Evolutionary conservation across 78 protist genomes (phyloP), one percentile per base, ranked within the genome.

Genomic region (Cyanophora paradoxa): DNA sequence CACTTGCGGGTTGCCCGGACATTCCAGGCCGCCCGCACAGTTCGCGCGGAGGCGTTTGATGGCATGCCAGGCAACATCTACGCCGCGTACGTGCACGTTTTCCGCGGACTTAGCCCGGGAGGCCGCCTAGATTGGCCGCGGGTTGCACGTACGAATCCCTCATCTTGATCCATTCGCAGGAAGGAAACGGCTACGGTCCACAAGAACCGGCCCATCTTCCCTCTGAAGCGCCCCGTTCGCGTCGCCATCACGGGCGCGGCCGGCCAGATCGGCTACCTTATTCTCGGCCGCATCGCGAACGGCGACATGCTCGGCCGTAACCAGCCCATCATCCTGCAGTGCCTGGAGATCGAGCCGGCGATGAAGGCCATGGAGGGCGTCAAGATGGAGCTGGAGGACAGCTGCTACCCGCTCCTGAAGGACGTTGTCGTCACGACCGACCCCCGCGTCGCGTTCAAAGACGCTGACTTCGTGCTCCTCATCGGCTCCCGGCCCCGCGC

Each of bases 401-500:
- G 76, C 52, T 64, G 50, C 24, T 71, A 37, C 57, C 57, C 52
- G 1, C 57, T 71, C 42, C 76, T 71, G 7, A 16, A 1, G 74
- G 48, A 39, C n/a, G 61, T 54, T 3, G 79, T 72, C 24, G 62
- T 31, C 7, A 78, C 82, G 19, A 0, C 1, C 61, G 78, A 84
- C 33, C 72, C 80, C 2, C 28, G 0, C 8, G 86, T 48, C 37
- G 88, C 83, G 5, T 88, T 87, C 72, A 57, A 57, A 30, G 82
- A 67, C n/a, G 36, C 41, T 13, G 83, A 88, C 54, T 83, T 57
- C 10, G 91, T 83, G 40, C 28, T 92, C 57, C 39, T 90, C 37
- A 80, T 88, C 58, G 98, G 98, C 36, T 95, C 97, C 2, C 76
- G 84, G 74, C 98, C 98, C n/a, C 85, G 98, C 72, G 72, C 73